phyloP scores from a whole-genome alignment of 768 basidiomycete species.

The Boletus barrowsii region DNA sequence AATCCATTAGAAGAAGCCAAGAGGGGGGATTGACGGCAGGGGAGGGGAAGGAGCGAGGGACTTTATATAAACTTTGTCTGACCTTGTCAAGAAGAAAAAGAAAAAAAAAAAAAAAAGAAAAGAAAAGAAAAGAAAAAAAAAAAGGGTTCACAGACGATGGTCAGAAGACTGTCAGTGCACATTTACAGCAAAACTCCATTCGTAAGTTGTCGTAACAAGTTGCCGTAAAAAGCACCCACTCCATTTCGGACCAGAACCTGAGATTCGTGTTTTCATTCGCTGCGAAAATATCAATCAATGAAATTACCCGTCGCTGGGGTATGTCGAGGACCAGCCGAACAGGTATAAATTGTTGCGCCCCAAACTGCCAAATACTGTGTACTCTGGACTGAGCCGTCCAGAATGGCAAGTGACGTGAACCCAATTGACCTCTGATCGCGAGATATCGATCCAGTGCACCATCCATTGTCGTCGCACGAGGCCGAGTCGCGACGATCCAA shows the following conservation, averaged over 20 bases:
- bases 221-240: conserved; percentile 30
- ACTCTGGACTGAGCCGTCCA: neutral
- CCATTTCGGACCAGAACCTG: conserved; percentile 27
- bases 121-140: too few relatives aligned
- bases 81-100: conserved; percentile 1
- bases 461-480: conserved; percentile 14
- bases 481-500: conserved; percentile 22
- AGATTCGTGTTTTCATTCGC: conserved; percentile 21
- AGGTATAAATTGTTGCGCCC: neutral
- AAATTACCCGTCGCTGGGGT: conserved; percentile 21
- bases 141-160: conserved; percentile 7
- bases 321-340: conserved; percentile 1
- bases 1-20: conserved; percentile 10
- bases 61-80: conserved; percentile 32
- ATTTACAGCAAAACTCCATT: conserved; percentile 27
- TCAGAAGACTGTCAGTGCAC: conserved; percentile 26
- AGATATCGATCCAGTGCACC: conserved; percentile 26
- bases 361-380: neutral
- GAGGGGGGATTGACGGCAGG: conserved; percentile 22
- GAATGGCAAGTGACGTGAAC: conserved; percentile 27
- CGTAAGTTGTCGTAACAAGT: conserved; percentile 25
- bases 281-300: conserved; percentile 27
- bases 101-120: conserved; percentile 1
- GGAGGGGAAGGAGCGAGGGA: conserved; percentile 13
- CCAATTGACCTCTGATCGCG: conserved; percentile 27